A percentile compares a stretch with the other conserved stretches of the same genome.
These are phyloP conservation scores for Thelonectria discophora DNA, from an alignment of 2,329 filamentous ascomycete genomes.

Conservation along the genomic window DNA sequence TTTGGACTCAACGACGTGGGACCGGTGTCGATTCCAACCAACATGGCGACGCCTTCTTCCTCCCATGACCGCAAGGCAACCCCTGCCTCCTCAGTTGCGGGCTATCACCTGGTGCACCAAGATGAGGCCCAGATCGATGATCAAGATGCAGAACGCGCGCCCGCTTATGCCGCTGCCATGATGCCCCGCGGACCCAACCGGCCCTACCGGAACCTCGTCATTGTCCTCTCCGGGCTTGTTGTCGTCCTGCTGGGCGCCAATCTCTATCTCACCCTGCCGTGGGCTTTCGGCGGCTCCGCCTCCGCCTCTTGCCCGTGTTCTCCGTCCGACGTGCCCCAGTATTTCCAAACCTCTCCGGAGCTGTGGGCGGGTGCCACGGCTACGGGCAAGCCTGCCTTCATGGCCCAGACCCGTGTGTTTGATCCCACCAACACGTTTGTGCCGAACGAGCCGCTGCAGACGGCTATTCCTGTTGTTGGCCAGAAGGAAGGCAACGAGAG, in stretches of 20 bases:
- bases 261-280: conserved; percentile 49
- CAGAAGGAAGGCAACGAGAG: conserved; percentile 64
- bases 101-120: conserved; percentile 48
- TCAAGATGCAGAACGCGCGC: conserved; percentile 29
- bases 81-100: conserved; percentile 29
- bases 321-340: conserved; percentile 62
- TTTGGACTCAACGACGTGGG: not conserved
- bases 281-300: conserved; percentile 39
- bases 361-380: conserved; percentile 71
- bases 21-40: conserved; percentile 10
- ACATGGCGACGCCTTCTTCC: conserved; percentile 32
- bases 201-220: conserved; percentile 44
- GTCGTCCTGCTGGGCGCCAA: conserved; percentile 51
- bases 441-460: conserved; percentile 76
- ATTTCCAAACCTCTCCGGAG: conserved; percentile 70
- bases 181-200: conserved; percentile 36
- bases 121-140: conserved; percentile 41
- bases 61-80: conserved; percentile 25
- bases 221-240: conserved; percentile 47
- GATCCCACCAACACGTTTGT: conserved; percentile 72
- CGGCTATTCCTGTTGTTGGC: conserved; percentile 71
- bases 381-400: conserved; percentile 74
- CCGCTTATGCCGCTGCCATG: conserved; percentile 26
- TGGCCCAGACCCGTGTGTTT: conserved; percentile 75
- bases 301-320: conserved; percentile 43